Percentiles rank a stretch among this genome's conserved stretches.
These are phyloP conservation scores for Cyclotella distinguenda DNA, from an alignment of 108 stramenopile species.

Conservation along the genomic window DNA sequence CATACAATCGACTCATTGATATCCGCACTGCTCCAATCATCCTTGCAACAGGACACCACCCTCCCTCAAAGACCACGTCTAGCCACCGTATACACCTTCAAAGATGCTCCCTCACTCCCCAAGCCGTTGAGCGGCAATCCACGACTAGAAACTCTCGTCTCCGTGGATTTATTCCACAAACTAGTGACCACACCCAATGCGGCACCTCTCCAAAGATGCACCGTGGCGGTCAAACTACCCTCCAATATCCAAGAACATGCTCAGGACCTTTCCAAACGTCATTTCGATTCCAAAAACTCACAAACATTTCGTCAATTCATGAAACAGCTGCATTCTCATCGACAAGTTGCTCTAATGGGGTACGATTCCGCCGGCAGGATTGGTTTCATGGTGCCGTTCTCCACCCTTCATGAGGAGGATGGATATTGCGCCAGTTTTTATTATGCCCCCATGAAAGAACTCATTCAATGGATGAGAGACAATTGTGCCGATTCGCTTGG, in stretches of 20 bases:
- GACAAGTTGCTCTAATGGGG: slow-evolving; percentile 57
- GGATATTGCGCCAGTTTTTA: slow-evolving; percentile 24
- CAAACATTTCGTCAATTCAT: slow-evolving; percentile 55
- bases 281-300: slow-evolving; percentile 55
- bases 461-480: slow-evolving; percentile 21
- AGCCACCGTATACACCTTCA: slow-evolving; percentile 65
- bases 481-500: slow-evolving; percentile 41
- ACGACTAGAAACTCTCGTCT: slow-evolving; percentile 22
- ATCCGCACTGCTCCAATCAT: slow-evolving; percentile 24
- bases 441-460: slow-evolving; percentile 36
- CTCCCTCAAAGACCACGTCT: slow-evolving; percentile 12
- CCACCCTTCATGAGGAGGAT: slow-evolving; percentile 6
- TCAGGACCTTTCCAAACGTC: slow-evolving; percentile 19
- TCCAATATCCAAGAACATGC: slow-evolving; percentile 20
- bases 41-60: slow-evolving; percentile 3
- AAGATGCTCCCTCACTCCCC: slow-evolving; percentile 62
- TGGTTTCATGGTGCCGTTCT: slow-evolving; percentile 58
- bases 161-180: slow-evolving; percentile 44
- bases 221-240: slow-evolving; percentile 60
- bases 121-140: slow-evolving; percentile 56
- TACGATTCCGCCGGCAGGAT: slow-evolving; percentile 67
- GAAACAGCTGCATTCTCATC: slow-evolving; percentile 29
- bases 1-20: slow-evolving; percentile 20
- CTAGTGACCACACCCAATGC: slow-evolving; percentile 35
- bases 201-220: slow-evolving; percentile 36